A percentile compares a stretch with the other conserved stretches of the same genome.
Evolutionary conservation across 345 rosid species (phyloP).

Genomic region (Acer negundo): DNA sequence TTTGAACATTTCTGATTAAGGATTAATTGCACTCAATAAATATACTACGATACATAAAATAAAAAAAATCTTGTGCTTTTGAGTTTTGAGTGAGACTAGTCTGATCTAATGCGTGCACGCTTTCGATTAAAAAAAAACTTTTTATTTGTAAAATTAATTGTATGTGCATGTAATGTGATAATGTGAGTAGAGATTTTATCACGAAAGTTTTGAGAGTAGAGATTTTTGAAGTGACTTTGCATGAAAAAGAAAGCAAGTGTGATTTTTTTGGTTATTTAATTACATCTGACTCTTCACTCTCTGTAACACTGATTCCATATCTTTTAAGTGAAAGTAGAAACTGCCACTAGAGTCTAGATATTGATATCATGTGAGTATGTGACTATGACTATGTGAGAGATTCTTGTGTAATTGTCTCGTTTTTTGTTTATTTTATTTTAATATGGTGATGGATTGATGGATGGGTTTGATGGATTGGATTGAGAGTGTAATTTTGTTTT

Average conservation of each 20-base stretch:
- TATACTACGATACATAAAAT: too few species aligned
- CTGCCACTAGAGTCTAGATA: not conserved
- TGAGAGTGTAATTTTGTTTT: not conserved
- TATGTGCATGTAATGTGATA: not conserved
- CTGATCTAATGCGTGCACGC: constrained; percentile 9
- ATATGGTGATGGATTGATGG: not conserved
- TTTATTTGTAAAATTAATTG: too few species aligned
- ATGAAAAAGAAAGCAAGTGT: not conserved
- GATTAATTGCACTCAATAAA: too few species aligned
- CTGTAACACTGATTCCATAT: not conserved
- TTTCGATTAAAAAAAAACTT: not conserved
- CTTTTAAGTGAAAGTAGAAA: not conserved
- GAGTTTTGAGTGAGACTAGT: not conserved
- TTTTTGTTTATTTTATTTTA: too few species aligned
- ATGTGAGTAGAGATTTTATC: not conserved
- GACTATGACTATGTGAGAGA: not conserved
- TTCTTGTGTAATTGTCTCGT: not conserved
- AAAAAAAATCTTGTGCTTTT: too few species aligned
- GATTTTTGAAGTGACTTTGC: constrained; percentile 20
- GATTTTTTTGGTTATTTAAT: not conserved
- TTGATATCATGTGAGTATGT: too few species aligned
- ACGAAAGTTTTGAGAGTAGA: not conserved
- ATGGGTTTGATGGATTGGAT: constrained; percentile 9
- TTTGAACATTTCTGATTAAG: too few species aligned
- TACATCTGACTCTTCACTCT: not conserved